phyloP scores from a whole-genome alignment of 345 rosid genomes.

The Murraya koenigii region DNA sequence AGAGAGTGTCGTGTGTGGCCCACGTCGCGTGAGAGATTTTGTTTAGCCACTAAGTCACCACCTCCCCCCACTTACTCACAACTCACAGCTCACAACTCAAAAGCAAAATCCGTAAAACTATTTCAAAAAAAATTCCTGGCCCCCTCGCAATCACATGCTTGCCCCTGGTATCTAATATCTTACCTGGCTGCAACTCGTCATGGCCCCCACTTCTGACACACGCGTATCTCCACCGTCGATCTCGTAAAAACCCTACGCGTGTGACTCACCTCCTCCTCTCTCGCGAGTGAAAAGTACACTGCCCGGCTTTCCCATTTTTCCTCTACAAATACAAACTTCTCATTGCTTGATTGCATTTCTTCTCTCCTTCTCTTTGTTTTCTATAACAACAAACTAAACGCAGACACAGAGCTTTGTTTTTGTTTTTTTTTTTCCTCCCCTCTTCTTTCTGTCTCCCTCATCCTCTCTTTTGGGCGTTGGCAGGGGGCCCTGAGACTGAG shows the following conservation, averaged over 20 bases:
- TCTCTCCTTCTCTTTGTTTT: background rate
- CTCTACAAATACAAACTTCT: constrained; percentile 37
- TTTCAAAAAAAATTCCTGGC: background rate
- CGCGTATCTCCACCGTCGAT: background rate
- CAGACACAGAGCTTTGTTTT: background rate
- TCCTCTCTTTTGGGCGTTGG: constrained; percentile 9
- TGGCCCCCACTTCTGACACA: constrained; percentile 26
- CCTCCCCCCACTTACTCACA: background rate
- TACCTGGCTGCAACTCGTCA: constrained; percentile 36
- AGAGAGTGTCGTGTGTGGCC: background rate
- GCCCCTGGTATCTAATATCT: background rate
- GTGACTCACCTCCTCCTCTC: background rate
- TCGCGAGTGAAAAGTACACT: background rate
- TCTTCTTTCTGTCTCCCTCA: too few relatives aligned
- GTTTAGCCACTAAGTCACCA: constrained; percentile 17
- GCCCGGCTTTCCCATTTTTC: background rate
- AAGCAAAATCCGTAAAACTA: background rate
- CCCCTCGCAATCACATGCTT: constrained; percentile 33
- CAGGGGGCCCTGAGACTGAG: constrained; percentile 33
- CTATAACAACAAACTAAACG: background rate
- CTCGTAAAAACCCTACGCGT: background rate
- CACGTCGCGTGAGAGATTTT: constrained; percentile 12
- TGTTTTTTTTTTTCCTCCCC: too few relatives aligned
- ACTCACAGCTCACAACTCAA: background rate
- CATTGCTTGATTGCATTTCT: background rate